Evolutionary conservation across 1,139 yeast genomes (phyloP), one percentile per base, ranked within the genome.

Genomic region (Yamadazyma diospyri): DNA sequence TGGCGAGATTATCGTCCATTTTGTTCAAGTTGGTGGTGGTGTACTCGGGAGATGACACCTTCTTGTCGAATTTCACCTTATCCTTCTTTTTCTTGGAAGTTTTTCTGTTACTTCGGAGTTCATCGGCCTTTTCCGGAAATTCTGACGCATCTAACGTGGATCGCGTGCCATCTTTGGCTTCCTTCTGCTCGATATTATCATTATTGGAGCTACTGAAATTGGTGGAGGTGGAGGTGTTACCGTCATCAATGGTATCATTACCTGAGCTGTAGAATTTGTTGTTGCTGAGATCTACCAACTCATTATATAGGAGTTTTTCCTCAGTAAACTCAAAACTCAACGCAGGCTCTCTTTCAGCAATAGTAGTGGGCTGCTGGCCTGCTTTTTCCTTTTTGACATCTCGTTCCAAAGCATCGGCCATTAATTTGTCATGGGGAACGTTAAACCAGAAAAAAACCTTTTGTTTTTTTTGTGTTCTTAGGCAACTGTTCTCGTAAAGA

Each of bases 391-490:
- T 81, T 56, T 88, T 88, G 53, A 89, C 62, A 52, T 92, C 98
- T 47, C 98, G 69, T 57, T 89, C 97, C 35, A 92, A 63, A 1
- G 97, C 97, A 58, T 92, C 98, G 3, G 92, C 80, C 73, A 92
- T 89, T 32, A 92, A 63, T 51, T 85, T 81, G 54, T 92, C 97
- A 59, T 92, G 97, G 27, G 94, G 92, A 6, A 92, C 97, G 51
- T 89, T 83, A 56, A 85, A 89, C 98, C 98, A 92, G 56, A 82
- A 88, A 55, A 92, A 92, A 25, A 92, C 97, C 55, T 92, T 92
- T 55, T 92, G 98, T 54, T 92, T 92, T 69, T 92, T 92, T 52
- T 92, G 97, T 1, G 98, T 92, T 47, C 96, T 72, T 16, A 92
- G 69, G 55, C 98, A 89, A 42, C 82, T 78, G 53, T 92, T 87